These are phyloP conservation scores for Podaxis sp. DNA, from an alignment of 768 basidiomycete genomes.

Conservation along the genomic window DNA sequence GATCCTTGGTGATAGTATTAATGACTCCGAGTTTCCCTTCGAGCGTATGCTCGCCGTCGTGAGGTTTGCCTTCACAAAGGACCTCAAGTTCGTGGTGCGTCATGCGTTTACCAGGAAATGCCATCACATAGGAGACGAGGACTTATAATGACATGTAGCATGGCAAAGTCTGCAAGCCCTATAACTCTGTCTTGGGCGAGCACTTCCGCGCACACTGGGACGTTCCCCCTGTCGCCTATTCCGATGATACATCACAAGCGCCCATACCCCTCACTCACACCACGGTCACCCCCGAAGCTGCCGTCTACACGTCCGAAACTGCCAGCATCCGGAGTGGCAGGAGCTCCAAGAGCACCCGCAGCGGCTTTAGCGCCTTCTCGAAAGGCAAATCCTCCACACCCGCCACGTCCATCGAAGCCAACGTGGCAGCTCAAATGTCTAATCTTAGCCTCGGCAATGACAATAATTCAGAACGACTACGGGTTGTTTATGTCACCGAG, in stretches of 20 bases:
- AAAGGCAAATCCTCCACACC: conserved; percentile 56
- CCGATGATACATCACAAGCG: conserved; percentile 43
- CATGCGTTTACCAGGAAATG: not conserved
- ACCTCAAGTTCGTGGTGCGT: conserved; percentile 88
- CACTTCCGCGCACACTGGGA: conserved; percentile 91
- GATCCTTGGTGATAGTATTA: conserved; percentile 56
- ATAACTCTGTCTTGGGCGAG: conserved; percentile 85
- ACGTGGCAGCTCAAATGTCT: conserved; percentile 55
- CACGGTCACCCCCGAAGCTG: conserved; percentile 19
- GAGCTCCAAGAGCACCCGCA: conserved; percentile 60
- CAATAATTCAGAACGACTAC: conserved; percentile 37
- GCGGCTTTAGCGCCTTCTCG: conserved; percentile 54
- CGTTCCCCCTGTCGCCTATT: conserved; percentile 57
- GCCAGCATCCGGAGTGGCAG: conserved; percentile 57
- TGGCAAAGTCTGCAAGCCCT: conserved; percentile 92
- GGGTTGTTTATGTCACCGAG: conserved; percentile 84
- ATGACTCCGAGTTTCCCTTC: conserved; percentile 89
- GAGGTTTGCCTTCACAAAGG: conserved; percentile 87
- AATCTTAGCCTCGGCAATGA: conserved; percentile 51
- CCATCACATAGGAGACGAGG: not conserved
- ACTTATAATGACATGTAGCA: conserved; percentile 44
- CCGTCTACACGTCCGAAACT: conserved; percentile 40
- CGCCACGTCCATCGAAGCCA: conserved; percentile 40
- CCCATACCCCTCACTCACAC: conserved; percentile 46
- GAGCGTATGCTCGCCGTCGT: conserved; percentile 93